Percentiles rank a stretch among this genome's conserved stretches.
These are phyloP conservation scores for Orbilia javanica DNA, from an alignment of 2,329 filamentous ascomycete species.

Conservation along the genomic window DNA sequence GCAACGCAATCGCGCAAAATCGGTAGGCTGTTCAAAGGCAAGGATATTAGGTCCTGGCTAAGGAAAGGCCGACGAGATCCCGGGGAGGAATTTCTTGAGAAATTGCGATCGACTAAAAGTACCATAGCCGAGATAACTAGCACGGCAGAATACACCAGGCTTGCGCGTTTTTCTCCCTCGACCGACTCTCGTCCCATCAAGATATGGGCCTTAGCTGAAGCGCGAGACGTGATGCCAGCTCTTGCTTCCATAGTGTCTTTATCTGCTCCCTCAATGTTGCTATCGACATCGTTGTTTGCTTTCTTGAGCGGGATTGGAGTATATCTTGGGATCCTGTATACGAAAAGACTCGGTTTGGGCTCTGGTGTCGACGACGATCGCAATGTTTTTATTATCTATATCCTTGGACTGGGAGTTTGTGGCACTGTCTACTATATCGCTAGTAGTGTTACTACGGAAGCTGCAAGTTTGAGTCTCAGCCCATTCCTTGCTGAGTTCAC, in stretches of 20 bases:
- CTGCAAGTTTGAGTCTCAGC: background rate
- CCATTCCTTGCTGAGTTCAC: background rate
- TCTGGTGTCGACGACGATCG: background rate
- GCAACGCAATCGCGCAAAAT: constrained; percentile 10
- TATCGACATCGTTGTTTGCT: background rate
- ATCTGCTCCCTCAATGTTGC: constrained; percentile 11
- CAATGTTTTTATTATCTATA: background rate
- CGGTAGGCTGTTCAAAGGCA: background rate
- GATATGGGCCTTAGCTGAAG: too few relatives aligned
- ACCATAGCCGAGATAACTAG: too few relatives aligned
- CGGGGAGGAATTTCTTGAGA: background rate
- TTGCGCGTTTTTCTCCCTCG: too few relatives aligned
- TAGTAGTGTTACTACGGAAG: background rate
- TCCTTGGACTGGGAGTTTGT: background rate
- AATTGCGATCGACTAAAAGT: background rate
- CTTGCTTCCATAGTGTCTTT: constrained; percentile 3
- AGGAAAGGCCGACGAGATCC: background rate
- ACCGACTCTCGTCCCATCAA: too few relatives aligned
- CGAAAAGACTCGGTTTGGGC: background rate
- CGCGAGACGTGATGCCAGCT: too few relatives aligned
- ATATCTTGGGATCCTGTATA: background rate
- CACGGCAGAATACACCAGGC: too few relatives aligned
- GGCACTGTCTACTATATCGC: background rate
- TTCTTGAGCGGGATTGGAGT: constrained; percentile 13
- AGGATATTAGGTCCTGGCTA: background rate